Conservation (phyloP, 768 basidiomycete species). For the Russula dissimulans region DNA sequence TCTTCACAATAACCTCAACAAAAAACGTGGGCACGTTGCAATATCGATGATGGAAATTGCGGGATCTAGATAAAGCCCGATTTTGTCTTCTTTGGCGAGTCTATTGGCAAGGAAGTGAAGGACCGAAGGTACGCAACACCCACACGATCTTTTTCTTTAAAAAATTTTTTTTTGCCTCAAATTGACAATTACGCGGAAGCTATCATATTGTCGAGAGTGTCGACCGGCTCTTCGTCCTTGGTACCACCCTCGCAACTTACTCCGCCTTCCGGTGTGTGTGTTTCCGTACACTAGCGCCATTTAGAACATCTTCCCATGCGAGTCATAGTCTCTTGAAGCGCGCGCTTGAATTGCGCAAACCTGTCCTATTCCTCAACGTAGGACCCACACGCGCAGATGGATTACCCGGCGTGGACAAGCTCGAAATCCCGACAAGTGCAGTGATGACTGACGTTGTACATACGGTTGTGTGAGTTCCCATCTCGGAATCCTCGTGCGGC, state of each 20-base stretch:
- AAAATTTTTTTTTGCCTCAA: background rate
- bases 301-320: conserved; percentile 22
- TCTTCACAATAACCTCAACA: background rate
- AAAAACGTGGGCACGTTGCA: conserved; percentile 2
- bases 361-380: conserved; percentile 73
- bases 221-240: conserved; percentile 69
- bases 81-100: conserved; percentile 86
- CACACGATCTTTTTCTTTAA: background rate
- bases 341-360: conserved; percentile 66
- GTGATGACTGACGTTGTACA: conserved; percentile 61
- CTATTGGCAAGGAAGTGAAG: conserved; percentile 56
- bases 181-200: conserved; percentile 28
- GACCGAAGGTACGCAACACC: conserved; percentile 48
- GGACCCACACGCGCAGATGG: conserved; percentile 84
- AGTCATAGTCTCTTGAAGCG: conserved; percentile 56
- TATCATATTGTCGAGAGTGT: conserved; percentile 47
- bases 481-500: background rate
- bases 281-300: background rate
- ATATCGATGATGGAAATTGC: background rate
- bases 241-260: conserved; percentile 89
- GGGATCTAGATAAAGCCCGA: conserved; percentile 61
- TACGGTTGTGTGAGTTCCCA: conserved; percentile 46
- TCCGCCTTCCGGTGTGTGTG: conserved; percentile 69
- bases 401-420: conserved; percentile 59
- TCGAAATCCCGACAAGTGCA: conserved; percentile 67